phyloP scores from a whole-genome alignment of 805 yeast species.

The Henningerozyma blattae region DNA sequence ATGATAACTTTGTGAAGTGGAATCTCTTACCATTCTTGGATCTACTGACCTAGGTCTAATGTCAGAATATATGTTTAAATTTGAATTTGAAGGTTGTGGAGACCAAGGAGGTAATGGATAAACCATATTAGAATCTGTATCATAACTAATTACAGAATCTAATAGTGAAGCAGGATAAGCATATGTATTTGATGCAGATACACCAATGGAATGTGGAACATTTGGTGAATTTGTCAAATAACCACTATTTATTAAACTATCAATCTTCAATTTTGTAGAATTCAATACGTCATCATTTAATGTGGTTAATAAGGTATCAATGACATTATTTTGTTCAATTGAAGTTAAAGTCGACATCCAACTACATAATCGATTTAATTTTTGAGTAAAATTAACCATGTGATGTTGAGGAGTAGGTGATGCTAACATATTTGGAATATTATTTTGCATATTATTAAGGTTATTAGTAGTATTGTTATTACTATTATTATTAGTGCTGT shows the following conservation, averaged over 20 bases:
- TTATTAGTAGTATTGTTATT: no score
- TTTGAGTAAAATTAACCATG: conserved; percentile 32
- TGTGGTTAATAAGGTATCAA: conserved; percentile 40
- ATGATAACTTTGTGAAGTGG: not conserved
- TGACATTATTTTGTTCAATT: conserved; percentile 40
- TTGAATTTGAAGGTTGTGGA: not conserved
- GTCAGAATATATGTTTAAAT: not conserved
- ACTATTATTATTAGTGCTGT: no score
- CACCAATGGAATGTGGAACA: not conserved
- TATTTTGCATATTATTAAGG: no score
- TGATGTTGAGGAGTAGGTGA: not conserved
- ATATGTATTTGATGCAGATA: not conserved
- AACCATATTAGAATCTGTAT: not conserved
- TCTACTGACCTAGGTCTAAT: not conserved
- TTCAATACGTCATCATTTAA: conserved; percentile 40
- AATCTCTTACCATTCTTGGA: not conserved
- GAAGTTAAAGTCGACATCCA: conserved; percentile 41
- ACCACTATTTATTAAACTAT: conserved; percentile 13
- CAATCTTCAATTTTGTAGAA: conserved; percentile 37
- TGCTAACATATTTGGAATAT: not conserved
- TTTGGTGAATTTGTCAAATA: conserved; percentile 4
- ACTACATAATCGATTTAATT: conserved; percentile 35
- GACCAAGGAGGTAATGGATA: not conserved
- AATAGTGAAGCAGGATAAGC: conserved; percentile 6
- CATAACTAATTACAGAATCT: conserved; percentile 12